Percentiles rank a stretch among this genome's conserved stretches.
These are phyloP conservation scores for Sherardia arvensis DNA, from an alignment of 257 asterid species.

Conservation along the genomic window DNA sequence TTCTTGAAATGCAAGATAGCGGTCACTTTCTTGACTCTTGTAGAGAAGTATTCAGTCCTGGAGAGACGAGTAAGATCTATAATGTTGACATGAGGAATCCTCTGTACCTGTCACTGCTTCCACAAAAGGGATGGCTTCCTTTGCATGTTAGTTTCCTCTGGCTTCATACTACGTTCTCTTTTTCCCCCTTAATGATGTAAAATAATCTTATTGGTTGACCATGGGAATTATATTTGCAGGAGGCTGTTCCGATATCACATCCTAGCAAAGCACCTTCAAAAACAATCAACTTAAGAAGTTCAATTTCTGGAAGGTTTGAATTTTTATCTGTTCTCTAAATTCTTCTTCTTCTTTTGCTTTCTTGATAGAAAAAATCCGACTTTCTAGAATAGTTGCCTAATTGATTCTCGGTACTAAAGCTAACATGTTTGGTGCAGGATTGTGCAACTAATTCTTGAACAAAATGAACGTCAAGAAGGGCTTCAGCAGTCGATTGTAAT, in stretches of 20 bases:
- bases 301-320: conserved; percentile 90
- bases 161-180: not conserved
- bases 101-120: conserved; percentile 73
- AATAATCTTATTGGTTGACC: conserved; percentile 13
- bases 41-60: conserved; percentile 72
- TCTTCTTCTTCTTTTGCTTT: too few species aligned
- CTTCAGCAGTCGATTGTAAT: conserved; percentile 53
- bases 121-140: conserved; percentile 95
- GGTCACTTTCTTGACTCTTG: conserved; percentile 74
- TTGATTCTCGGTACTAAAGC: conserved; percentile 2
- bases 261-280: conserved; percentile 57
- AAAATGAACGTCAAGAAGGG: conserved; percentile 43
- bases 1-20: conserved; percentile 78
- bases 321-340: too few species aligned
- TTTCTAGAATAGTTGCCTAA: conserved; percentile 1
- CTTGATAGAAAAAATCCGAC: too few species aligned
- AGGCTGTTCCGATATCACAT: conserved; percentile 79
- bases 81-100: conserved; percentile 79
- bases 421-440: conserved; percentile 40
- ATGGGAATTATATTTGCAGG: conserved; percentile 35
- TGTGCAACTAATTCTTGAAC: conserved; percentile 85
- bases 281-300: conserved; percentile 75
- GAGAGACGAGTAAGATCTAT: conserved; percentile 66
- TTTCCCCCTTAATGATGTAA: not conserved
- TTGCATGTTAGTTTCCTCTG: conserved; percentile 49